phyloP scores from a whole-genome alignment of 441 rosid species.

The Viola pubescens region DNA sequence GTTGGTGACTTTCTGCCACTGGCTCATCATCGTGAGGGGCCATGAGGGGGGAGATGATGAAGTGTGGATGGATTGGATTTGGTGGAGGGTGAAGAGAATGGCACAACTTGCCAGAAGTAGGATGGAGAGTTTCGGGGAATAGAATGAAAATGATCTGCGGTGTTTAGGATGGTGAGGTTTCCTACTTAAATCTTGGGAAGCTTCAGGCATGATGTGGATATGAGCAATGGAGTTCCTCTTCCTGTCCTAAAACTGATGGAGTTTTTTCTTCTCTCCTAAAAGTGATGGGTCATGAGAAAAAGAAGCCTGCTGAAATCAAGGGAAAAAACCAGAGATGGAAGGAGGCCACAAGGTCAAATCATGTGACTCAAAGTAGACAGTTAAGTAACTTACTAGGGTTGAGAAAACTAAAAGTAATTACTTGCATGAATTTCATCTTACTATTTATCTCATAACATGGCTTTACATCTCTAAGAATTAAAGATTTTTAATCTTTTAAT shows the following conservation, averaged over 20 bases:
- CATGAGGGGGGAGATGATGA: slow-evolving; percentile 16
- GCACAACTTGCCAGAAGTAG: slow-evolving; percentile 23
- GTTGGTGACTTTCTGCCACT: slow-evolving; percentile 15
- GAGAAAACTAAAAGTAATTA: too few species aligned
- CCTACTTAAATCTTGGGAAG: slow-evolving; percentile 13
- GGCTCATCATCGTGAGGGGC: slow-evolving; percentile 13
- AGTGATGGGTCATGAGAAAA: background rate
- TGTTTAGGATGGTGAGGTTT: slow-evolving; percentile 1
- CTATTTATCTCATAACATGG: too few species aligned
- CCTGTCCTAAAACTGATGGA: slow-evolving; percentile 17
- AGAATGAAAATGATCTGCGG: slow-evolving; percentile 9
- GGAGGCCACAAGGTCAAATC: too few species aligned
- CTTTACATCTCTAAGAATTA: too few species aligned
- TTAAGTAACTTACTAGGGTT: too few species aligned
- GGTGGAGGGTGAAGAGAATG: slow-evolving; percentile 35
- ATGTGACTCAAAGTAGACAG: too few species aligned
- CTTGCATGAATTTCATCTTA: too few species aligned
- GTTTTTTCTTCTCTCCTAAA: background rate
- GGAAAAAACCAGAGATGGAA: too few species aligned
- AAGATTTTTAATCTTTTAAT: too few species aligned
- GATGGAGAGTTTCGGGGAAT: slow-evolving; percentile 32
- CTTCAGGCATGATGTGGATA: slow-evolving; percentile 27
- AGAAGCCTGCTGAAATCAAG: too few species aligned
- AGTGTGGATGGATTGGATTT: slow-evolving; percentile 35
- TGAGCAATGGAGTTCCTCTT: too few species aligned